phyloP scores from a whole-genome alignment of 306 rosid genomes.

The Gillenia trifoliata region DNA sequence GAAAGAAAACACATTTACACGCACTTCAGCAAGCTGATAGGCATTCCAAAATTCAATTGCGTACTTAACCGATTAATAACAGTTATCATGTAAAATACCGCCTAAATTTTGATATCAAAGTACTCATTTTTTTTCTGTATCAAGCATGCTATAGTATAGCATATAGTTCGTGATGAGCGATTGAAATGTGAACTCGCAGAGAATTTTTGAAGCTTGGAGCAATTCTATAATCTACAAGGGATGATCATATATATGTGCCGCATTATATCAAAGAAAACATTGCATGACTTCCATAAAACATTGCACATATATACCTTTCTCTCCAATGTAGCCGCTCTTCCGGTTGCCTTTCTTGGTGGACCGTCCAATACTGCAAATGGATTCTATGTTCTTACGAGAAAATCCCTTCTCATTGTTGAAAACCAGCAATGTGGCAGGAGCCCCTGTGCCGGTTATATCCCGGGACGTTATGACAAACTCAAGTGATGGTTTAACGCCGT shows the following conservation, averaged over 20 bases:
- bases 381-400: conserved; percentile 49
- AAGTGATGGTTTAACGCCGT: conserved; percentile 41
- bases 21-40: neutral
- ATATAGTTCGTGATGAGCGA: too few species aligned
- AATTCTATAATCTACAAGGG: neutral
- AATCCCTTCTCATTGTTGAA: conserved; percentile 78
- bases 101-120: neutral
- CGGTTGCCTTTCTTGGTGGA: conserved; percentile 74
- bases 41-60: neutral
- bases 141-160: neutral
- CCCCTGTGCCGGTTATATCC: conserved; percentile 65
- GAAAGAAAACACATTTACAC: neutral
- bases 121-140: neutral
- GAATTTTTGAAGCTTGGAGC: neutral
- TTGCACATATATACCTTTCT: too few species aligned
- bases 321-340: conserved; percentile 71
- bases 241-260: neutral
- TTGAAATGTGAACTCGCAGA: neutral
- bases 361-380: conserved; percentile 74
- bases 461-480: conserved; percentile 54
- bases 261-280: neutral
- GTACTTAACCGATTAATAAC: neutral
- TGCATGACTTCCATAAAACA: neutral
- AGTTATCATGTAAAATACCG: neutral
- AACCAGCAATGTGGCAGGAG: conserved; percentile 52